Evolutionary conservation across 768 basidiomycete genomes (phyloP), one percentile per base, ranked within the genome.

Genomic region (Wakefieldia striispora): DNA sequence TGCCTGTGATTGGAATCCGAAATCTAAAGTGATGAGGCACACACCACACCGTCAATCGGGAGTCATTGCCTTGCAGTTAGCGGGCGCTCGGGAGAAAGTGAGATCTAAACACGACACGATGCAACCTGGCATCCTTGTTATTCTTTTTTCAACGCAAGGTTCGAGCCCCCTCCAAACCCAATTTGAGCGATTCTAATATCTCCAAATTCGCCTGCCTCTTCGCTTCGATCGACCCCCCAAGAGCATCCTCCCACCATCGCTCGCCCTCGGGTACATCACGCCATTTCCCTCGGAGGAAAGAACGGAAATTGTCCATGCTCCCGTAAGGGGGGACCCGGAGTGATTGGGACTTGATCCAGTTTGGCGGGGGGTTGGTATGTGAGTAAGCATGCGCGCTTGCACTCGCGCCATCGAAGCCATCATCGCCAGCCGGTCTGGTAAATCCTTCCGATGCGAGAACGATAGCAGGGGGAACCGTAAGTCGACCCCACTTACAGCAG

Each of bases 391-490:
- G 14, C 2, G 20, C 10, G n/a, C 37, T 53, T 4, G 44, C 19
- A 13, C 40, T 20, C 5, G 54, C 4, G 20, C 7, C 12, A 17
- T 39, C 31, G 17, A 26, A 8, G 5, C 24, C 40, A 8, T 50
- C 51, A 0, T 10, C 31, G 13, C 29, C 29, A 20, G 2, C 58
- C 4, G 70, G 64, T 20, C 61, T 57, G 36, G 61, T 61, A 55
- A 84, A 81, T 0, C 88, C 88, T 50, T 84, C 81, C 1, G 70
- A 55, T 1, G 81, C 84, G 29, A 88, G 65, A 11, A 78, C 77
- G 52, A 91, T 50, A 3, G 74, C 73, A 12, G 88, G 88, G 2
- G 88, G 88, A 46, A 88, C 75, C 17, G 86, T 89, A 52, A 90
- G 83, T 1, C 87, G 77, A 0, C 81, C 83, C 20, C 76, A 60